Evolutionary conservation across 805 yeast genomes (phyloP).

Genomic region (Kodamaea laetipori): DNA sequence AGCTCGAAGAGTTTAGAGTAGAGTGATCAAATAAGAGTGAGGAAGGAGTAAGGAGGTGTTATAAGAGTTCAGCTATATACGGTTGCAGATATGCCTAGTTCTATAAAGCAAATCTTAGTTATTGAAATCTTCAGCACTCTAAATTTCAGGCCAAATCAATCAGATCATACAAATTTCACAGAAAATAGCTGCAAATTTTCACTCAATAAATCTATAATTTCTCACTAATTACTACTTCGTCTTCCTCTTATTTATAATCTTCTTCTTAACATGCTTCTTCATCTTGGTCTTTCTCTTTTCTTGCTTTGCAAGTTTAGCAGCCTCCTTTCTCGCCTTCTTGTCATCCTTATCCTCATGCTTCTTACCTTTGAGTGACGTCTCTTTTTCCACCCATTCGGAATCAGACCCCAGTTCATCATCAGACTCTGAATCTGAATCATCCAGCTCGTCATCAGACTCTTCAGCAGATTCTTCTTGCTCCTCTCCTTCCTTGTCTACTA

Average conservation of each 20-base stretch:
- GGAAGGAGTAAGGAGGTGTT: not conserved
- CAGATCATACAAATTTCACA: too few relatives aligned
- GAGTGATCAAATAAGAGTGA: not conserved
- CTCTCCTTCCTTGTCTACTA: constrained; percentile 36
- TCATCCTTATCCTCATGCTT: constrained; percentile 76
- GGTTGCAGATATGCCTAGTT: too few relatives aligned
- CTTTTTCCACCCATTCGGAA: constrained; percentile 43
- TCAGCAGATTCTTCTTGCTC: constrained; percentile 28
- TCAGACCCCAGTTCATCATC: constrained; percentile 33
- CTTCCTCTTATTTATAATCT: constrained; percentile 54
- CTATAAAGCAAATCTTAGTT: too few relatives aligned
- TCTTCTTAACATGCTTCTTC: constrained; percentile 82
- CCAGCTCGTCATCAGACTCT: constrained; percentile 27
- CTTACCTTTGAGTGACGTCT: constrained; percentile 60
- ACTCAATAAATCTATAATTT: not conserved
- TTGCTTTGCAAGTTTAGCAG: constrained; percentile 72
- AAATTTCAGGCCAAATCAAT: too few relatives aligned
- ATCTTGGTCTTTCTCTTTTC: constrained; percentile 81
- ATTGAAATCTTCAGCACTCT: not conserved
- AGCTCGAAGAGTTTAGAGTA: too few relatives aligned
- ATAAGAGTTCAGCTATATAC: too few relatives aligned
- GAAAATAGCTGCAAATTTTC: not conserved
- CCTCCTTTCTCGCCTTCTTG: constrained; percentile 72
- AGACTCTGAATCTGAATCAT: constrained; percentile 33
- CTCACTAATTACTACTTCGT: constrained; percentile 14